Evolutionary conservation across 352 stramenopile species (phyloP).

Genomic region (Globisporangium ultimum): DNA sequence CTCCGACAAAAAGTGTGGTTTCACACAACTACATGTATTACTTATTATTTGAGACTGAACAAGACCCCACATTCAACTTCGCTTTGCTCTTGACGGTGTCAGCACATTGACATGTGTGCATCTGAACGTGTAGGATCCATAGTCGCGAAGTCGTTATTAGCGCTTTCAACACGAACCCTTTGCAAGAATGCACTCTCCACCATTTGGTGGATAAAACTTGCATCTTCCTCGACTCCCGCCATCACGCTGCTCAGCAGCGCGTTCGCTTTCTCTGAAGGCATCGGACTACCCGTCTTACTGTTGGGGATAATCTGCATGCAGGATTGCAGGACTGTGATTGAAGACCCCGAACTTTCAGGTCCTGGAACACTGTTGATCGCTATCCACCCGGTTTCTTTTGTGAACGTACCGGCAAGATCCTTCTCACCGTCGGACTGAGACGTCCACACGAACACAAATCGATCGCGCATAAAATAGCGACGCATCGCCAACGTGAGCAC

Average conservation of each 20-base stretch:
- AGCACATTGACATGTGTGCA: no score
- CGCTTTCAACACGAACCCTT: no score
- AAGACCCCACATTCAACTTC: no score
- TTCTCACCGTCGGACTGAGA: conserved; percentile 28
- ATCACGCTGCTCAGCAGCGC: background rate
- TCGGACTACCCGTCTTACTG: background rate
- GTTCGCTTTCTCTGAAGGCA: background rate
- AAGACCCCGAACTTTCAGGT: background rate
- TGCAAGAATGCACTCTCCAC: no score
- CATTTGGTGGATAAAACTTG: background rate
- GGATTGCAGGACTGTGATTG: background rate
- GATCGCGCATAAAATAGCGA: conserved; percentile 25
- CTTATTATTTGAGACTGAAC: no score
- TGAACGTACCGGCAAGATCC: conserved; percentile 23
- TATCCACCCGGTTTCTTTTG: conserved; percentile 30
- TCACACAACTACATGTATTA: no score
- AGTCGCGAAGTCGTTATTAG: no score
- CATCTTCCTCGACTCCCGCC: background rate
- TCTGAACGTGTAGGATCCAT: no score
- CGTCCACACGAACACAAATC: conserved; percentile 25
- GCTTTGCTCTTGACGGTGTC: no score
- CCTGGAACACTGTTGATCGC: background rate
- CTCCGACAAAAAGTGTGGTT: no score
- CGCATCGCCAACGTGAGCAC: conserved; percentile 30
- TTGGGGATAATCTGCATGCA: background rate